These are phyloP conservation scores for Apostasia ramifera DNA, from an alignment of 106 monocot species.

Conservation along the genomic window DNA sequence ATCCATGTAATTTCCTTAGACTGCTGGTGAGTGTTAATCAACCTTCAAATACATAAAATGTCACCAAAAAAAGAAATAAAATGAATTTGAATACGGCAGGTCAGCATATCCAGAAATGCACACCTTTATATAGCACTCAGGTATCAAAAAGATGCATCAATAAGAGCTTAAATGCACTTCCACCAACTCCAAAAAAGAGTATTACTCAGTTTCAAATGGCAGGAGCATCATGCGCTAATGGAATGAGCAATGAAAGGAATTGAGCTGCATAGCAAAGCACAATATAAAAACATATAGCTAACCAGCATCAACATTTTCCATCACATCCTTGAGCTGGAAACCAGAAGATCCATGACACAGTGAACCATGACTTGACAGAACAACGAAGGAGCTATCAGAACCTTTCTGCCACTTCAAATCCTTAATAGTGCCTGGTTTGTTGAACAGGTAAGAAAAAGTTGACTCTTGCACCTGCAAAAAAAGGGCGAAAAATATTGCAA, in stretches of 20 bases:
- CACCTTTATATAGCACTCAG: too few relatives aligned
- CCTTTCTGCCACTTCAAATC: conserved; percentile 69
- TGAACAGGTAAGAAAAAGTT: conserved; percentile 31
- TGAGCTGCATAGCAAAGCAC: too few relatives aligned
- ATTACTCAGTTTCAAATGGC: neutral
- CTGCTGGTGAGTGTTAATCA: too few relatives aligned
- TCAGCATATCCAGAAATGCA: too few relatives aligned
- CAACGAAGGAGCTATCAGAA: conserved; percentile 36
- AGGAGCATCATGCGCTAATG: neutral
- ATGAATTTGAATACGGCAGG: too few relatives aligned
- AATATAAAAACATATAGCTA: neutral
- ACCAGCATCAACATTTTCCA: conserved; percentile 81
- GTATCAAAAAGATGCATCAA: neutral
- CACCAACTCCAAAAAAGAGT: neutral
- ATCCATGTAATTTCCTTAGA: too few relatives aligned
- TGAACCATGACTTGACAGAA: conserved; percentile 46
- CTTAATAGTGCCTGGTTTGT: conserved; percentile 33
- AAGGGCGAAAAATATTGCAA: conserved; percentile 1
- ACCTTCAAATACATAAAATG: too few relatives aligned
- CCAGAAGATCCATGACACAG: conserved; percentile 42
- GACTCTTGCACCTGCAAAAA: conserved; percentile 41
- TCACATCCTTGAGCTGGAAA: conserved; percentile 35
- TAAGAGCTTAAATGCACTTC: neutral
- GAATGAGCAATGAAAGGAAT: neutral
- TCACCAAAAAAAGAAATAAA: too few relatives aligned